Evolutionary conservation across 805 yeast species (phyloP).

Genomic region (Novakomyces olei): DNA sequence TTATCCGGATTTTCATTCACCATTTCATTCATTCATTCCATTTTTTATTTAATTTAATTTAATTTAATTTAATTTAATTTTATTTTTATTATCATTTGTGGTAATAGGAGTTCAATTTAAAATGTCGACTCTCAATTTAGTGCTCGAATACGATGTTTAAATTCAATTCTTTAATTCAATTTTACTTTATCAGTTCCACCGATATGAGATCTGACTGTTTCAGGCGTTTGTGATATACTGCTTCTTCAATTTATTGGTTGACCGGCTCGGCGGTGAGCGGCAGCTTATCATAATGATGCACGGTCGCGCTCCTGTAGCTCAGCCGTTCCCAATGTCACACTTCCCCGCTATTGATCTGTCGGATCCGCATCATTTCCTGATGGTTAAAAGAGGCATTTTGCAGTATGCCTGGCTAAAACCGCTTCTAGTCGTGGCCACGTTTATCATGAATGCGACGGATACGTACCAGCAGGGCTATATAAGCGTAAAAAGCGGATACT

Average conservation of each 20-base stretch:
- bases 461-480: constrained; percentile 30
- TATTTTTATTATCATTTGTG: no score
- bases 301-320: constrained; percentile 48
- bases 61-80: no score
- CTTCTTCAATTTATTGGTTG: constrained; percentile 62
- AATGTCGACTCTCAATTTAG: no score
- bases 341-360: constrained; percentile 51
- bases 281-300: constrained; percentile 49
- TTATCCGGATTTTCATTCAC: no score
- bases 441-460: constrained; percentile 26
- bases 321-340: constrained; percentile 29
- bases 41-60: no score
- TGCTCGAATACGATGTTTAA: no score
- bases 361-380: constrained; percentile 59
- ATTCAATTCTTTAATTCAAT: no score
- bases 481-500: constrained; percentile 25
- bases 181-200: no score
- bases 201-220: neutral
- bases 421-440: constrained; percentile 36
- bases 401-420: constrained; percentile 96
- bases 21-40: no score
- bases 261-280: constrained; percentile 80
- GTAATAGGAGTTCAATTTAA: no score
- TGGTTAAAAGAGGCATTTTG: constrained; percentile 60
- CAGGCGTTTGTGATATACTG: constrained; percentile 80